Percentiles rank a stretch among this genome's conserved stretches.
phyloP scores from a whole-genome alignment of 176 grass and related monocot genomes.

The Poa pratensis region DNA sequence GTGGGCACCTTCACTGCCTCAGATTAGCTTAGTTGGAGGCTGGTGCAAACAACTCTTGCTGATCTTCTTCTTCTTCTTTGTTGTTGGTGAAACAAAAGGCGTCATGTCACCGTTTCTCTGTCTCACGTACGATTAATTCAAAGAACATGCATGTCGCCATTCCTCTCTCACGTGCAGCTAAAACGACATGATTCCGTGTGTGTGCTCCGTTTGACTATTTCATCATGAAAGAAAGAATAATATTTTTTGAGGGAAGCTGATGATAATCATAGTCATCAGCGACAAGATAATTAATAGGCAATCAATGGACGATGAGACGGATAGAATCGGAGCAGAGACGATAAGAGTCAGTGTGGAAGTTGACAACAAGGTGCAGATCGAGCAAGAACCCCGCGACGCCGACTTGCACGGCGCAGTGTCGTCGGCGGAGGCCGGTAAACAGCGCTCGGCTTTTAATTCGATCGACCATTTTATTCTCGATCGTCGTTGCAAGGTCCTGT shows the following conservation, averaged over 20 bases:
- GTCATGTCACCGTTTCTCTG: slow-evolving; percentile 8
- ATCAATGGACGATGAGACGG: neutral
- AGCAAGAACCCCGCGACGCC: neutral
- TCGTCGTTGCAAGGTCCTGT: neutral
- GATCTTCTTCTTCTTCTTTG: neutral
- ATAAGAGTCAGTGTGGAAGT: neutral
- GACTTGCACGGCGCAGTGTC: neutral
- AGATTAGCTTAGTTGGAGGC: neutral
- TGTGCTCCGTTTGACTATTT: neutral
- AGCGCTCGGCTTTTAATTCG: too few relatives aligned
- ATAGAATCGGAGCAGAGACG: neutral
- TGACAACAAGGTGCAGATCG: neutral
- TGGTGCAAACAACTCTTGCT: neutral
- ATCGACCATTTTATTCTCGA: neutral
- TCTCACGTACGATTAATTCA: neutral
- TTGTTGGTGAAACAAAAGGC: neutral
- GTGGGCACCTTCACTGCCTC: slow-evolving; percentile 16
- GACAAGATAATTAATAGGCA: neutral
- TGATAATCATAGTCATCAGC: neutral
- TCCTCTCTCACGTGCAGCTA: neutral
- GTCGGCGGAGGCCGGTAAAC: neutral
- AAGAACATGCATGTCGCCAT: neutral
- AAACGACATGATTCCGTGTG: slow-evolving; percentile 3
- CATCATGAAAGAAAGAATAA: neutral
- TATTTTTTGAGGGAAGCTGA: neutral